A percentile compares a stretch with the other conserved stretches of the same genome.
Evolutionary conservation across 306 rosid species (phyloP).

Genomic region (Vicia sativa): DNA sequence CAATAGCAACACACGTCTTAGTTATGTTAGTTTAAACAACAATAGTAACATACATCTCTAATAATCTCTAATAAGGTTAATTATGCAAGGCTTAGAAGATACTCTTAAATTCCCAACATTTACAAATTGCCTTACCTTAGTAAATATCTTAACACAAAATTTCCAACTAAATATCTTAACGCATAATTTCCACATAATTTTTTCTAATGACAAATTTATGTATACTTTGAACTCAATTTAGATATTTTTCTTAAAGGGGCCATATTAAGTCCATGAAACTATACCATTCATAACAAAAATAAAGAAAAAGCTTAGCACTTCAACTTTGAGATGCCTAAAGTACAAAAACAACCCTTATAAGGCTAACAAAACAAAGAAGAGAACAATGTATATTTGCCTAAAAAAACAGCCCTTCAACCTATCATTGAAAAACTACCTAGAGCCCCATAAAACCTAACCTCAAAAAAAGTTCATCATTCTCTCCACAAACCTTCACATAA

Average conservation of each 20-base stretch:
- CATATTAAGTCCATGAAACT: slow-evolving; percentile 28
- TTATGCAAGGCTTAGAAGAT: no score
- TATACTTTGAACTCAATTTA: neutral
- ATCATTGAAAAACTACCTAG: slow-evolving; percentile 25
- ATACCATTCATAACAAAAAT: slow-evolving; percentile 20
- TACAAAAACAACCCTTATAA: slow-evolving; percentile 16
- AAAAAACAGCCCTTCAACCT: slow-evolving; percentile 8
- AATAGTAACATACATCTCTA: no score
- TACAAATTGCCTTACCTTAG: no score
- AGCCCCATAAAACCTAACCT: slow-evolving; percentile 2
- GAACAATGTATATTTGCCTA: neutral
- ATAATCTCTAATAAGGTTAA: no score
- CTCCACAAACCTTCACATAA: slow-evolving; percentile 70
- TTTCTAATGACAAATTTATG: neutral
- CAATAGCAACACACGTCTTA: no score
- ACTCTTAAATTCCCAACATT: no score
- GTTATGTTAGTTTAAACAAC: no score
- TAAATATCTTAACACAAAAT: no score
- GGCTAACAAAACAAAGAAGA: neutral
- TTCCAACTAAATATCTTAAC: no score
- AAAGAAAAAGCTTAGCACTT: slow-evolving; percentile 4
- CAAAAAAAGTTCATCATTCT: neutral
- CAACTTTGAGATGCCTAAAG: slow-evolving; percentile 13
- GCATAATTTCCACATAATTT: no score
- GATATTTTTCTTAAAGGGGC: neutral